A percentile compares a stretch with the other conserved stretches of the same genome.
Evolutionary conservation across 208 protist genomes (phyloP).

Genomic region (Leishmania amazonensis): DNA sequence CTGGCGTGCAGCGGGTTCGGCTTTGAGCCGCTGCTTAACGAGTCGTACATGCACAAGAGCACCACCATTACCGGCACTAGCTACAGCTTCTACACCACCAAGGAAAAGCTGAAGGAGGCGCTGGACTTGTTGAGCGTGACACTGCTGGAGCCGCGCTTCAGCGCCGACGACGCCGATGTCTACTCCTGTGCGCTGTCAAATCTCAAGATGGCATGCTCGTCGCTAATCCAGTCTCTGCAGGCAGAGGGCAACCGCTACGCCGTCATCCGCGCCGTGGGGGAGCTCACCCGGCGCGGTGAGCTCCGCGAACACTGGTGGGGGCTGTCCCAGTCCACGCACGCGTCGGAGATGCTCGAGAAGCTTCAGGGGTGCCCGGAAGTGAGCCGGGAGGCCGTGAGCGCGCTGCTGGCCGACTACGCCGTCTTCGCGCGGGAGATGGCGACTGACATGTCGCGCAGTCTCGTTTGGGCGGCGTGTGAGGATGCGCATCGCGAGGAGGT

Average conservation of each 20-base stretch:
- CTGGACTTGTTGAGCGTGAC: constrained; percentile 71
- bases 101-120: constrained; percentile 75
- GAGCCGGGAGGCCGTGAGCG: constrained; percentile 26
- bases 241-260: constrained; percentile 74
- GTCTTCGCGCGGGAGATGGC: constrained; percentile 45
- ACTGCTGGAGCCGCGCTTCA: constrained; percentile 73
- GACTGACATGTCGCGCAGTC: constrained; percentile 43
- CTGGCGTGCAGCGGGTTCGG: constrained; percentile 84
- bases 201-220: constrained; percentile 70
- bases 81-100: constrained; percentile 89
- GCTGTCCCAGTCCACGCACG: constrained; percentile 65
- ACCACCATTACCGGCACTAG: constrained; percentile 66
- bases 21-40: constrained; percentile 71
- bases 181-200: constrained; percentile 65
- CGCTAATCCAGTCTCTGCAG: constrained; percentile 74
- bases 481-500: constrained; percentile 57
- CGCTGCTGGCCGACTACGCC: constrained; percentile 47
- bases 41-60: constrained; percentile 61
- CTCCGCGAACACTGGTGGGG: constrained; percentile 79
- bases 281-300: constrained; percentile 58
- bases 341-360: constrained; percentile 66
- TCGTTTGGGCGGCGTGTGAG: constrained; percentile 90
- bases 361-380: constrained; percentile 61
- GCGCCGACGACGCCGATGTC: constrained; percentile 66
- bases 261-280: constrained; percentile 58